Evolutionary conservation across 108 stramenopile genomes (phyloP).

Genomic region (Conticribra guillardii): DNA sequence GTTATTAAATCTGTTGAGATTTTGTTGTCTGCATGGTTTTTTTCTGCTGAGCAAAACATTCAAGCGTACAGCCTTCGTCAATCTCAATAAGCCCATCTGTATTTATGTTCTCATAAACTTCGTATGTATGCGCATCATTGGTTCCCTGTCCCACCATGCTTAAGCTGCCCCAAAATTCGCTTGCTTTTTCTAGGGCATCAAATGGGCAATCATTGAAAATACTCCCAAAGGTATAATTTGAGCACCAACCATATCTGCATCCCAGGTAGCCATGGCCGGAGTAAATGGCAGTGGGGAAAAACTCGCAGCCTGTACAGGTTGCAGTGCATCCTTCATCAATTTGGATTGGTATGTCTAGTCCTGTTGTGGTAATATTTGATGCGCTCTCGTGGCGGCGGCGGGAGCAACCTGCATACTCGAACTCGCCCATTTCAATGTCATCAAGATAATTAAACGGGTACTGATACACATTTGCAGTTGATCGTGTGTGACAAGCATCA

Average conservation of each 20-base stretch:
- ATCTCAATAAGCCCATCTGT: not conserved
- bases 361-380: not conserved
- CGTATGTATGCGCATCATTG: not conserved
- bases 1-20: too few relatives aligned
- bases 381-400: not conserved
- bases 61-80: not conserved
- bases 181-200: not conserved
- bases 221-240: not conserved
- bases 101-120: not conserved
- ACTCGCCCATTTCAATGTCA: not conserved
- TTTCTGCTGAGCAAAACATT: too few relatives aligned
- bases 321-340: not conserved
- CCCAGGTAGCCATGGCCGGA: not conserved
- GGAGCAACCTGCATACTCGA: not conserved
- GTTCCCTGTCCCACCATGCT: not conserved
- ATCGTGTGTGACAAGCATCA: not conserved
- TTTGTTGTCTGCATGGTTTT: too few relatives aligned
- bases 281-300: not conserved
- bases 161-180: not conserved
- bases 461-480: not conserved
- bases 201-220: not conserved
- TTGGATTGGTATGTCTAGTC: not conserved
- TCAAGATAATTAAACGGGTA: not conserved
- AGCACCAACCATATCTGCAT: not conserved
- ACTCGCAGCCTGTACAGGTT: not conserved